Percentiles rank a stretch among this genome's conserved stretches.
Evolutionary conservation across 169 alveolate genomes (phyloP).

Genomic region (Ophryocystis elektroscirrha): DNA sequence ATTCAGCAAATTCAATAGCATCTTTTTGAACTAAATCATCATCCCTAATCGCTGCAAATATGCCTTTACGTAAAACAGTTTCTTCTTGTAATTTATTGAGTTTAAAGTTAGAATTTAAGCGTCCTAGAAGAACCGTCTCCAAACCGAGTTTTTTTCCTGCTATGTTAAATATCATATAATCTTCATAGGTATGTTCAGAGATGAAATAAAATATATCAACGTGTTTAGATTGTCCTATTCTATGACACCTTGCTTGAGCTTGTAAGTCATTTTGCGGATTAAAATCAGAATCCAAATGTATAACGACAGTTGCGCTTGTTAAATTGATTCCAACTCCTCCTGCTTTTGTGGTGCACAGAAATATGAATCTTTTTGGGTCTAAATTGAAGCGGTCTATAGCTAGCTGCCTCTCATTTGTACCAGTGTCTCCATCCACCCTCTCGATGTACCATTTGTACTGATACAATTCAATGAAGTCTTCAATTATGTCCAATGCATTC

Average conservation of each 20-base stretch:
- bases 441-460: neutral
- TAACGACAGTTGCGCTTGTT: conserved; percentile 86
- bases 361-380: conserved; percentile 31
- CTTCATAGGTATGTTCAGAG: neutral
- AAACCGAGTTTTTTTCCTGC: conserved; percentile 5
- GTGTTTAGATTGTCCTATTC: conserved; percentile 86
- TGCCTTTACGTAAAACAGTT: neutral
- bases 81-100: neutral
- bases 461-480: conserved; percentile 50
- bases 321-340: conserved; percentile 90
- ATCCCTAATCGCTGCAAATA: too few species aligned
- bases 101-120: neutral
- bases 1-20: too few species aligned
- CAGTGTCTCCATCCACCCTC: neutral
- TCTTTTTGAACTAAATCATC: too few species aligned
- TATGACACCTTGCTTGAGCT: conserved; percentile 93
- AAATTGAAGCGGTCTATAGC: conserved; percentile 2
- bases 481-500: conserved; percentile 71
- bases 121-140: neutral
- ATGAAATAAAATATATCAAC: neutral
- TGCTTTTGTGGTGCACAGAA: conserved; percentile 78
- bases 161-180: conserved; percentile 2
- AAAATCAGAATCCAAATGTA: conserved; percentile 90
- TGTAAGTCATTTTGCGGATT: conserved; percentile 87
- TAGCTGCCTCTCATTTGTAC: neutral